A percentile compares a stretch with the other conserved stretches of the same genome.
Conservation (phyloP, 225 moss, liverwort and hornwort genomes). For the Polytrichum commune region DNA sequence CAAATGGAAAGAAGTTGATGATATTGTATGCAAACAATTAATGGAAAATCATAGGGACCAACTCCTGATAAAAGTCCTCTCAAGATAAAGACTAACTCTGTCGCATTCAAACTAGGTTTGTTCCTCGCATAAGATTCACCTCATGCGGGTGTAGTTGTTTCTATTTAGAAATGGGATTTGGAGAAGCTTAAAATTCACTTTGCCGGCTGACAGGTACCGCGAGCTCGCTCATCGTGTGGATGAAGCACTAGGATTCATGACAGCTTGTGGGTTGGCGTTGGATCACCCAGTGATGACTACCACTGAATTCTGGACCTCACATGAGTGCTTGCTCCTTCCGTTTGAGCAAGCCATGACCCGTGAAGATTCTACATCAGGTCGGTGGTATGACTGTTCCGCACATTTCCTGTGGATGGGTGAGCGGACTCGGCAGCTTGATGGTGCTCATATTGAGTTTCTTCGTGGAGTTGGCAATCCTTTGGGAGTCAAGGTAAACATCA, state of each 20-base stretch:
- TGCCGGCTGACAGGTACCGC: conserved; percentile 27
- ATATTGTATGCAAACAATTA: too few relatives aligned
- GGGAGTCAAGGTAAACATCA: conserved; percentile 43
- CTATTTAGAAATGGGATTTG: not conserved
- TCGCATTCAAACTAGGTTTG: too few relatives aligned
- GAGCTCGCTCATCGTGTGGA: conserved; percentile 57
- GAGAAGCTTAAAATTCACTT: too few relatives aligned
- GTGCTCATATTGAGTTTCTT: conserved; percentile 76
- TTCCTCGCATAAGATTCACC: too few relatives aligned
- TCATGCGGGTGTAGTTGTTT: not conserved
- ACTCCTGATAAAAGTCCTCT: too few relatives aligned
- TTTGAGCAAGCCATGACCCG: conserved; percentile 67
- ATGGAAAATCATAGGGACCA: too few relatives aligned
- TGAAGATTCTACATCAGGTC: conserved; percentile 48
- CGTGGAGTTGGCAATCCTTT: conserved; percentile 62
- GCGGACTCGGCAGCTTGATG: conserved; percentile 56
- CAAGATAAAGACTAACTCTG: too few relatives aligned
- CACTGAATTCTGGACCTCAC: conserved; percentile 63
- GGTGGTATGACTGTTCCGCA: conserved; percentile 65
- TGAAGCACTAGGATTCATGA: conserved; percentile 58
- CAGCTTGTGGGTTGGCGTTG: conserved; percentile 47
- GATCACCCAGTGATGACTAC: conserved; percentile 51
- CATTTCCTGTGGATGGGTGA: conserved; percentile 67
- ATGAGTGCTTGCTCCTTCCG: conserved; percentile 61
- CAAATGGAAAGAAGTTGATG: too few relatives aligned